These are phyloP conservation scores for Oryza officinalis DNA, from an alignment of 176 grass and related monocot species.

Conservation along the genomic window DNA sequence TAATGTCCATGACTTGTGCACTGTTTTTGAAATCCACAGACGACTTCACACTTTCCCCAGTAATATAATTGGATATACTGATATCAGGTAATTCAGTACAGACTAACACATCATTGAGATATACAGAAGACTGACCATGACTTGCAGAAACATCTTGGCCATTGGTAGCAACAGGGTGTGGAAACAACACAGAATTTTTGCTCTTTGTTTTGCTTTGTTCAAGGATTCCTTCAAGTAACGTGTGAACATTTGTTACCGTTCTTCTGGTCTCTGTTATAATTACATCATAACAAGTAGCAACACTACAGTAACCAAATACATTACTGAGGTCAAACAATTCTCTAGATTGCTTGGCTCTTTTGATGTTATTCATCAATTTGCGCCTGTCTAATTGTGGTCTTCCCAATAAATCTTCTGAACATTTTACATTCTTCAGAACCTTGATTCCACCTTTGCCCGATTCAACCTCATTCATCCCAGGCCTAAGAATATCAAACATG, in stretches of 20 bases:
- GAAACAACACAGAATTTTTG: background rate
- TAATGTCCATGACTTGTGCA: background rate
- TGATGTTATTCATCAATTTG: slow-evolving; percentile 41
- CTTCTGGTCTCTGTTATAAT: background rate
- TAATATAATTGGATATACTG: background rate
- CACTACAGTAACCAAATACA: slow-evolving; percentile 11
- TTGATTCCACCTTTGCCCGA: background rate
- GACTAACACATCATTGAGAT: background rate
- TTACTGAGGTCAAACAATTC: slow-evolving; percentile 6
- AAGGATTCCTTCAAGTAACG: slow-evolving; percentile 15
- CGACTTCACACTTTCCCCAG: background rate
- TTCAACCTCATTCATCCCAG: background rate
- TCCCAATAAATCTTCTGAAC: background rate
- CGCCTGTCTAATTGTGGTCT: slow-evolving; percentile 14
- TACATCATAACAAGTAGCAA: background rate
- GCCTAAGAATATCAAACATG: background rate
- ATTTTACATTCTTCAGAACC: background rate
- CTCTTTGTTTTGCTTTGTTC: background rate
- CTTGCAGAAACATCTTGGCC: slow-evolving; percentile 11
- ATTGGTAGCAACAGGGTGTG: background rate
- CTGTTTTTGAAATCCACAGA: slow-evolving; percentile 12
- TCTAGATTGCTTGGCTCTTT: slow-evolving; percentile 15
- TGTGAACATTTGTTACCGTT: slow-evolving; percentile 15
- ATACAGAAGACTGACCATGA: background rate
- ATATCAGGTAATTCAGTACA: background rate